Evolutionary conservation across 345 rosid species (phyloP), one percentile per base, ranked within the genome.

Genomic region (Euphorbia tirucalli): DNA sequence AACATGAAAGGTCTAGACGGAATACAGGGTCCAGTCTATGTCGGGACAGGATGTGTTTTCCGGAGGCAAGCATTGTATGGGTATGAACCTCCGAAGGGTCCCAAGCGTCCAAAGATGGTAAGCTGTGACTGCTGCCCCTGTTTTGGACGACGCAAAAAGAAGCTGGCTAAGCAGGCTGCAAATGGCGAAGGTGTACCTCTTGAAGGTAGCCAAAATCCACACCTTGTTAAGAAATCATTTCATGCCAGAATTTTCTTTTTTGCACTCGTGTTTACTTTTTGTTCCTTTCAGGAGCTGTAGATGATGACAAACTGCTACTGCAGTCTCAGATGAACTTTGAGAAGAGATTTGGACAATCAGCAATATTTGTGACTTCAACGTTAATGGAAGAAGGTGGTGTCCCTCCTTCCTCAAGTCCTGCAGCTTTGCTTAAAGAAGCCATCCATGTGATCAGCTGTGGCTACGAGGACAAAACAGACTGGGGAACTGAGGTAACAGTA

Each of bases 371-470:
- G 69, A 92, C 98, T 70, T 95, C 99, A 25, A 90, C 98, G 48
- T 75, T 95, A 76, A 90, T 95, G 98, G 97, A 90, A 73, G 83
- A 88, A 75, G 99, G 98, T 25, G 97, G 97, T 27, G 96, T 95
- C 49, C 99, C 98, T 82, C 97, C 98, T 32, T 95, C 99, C 65
- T 90, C 98, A 16, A 90, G 99, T 75, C 97, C 99, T 59, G 98
- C 98, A 64, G 87, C 94, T 27, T 85, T 90, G 77, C 89, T 95
- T 57, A 95, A 95, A 83, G 98, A 95, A 84, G 98, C 98, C 84
- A 92, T 95, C 77, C 99, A 95, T 75, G 99, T 92, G 49, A 92
- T 95, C 65, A 92, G 98, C 63, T 95, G 97, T 68, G 98, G 99
- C 22, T 95, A 95, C 35, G 98, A 92, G 78, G 99, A 95, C 88